Evolutionary conservation across 108 stramenopile species (phyloP).

Genomic region (Pseudonitzschia multistriata): DNA sequence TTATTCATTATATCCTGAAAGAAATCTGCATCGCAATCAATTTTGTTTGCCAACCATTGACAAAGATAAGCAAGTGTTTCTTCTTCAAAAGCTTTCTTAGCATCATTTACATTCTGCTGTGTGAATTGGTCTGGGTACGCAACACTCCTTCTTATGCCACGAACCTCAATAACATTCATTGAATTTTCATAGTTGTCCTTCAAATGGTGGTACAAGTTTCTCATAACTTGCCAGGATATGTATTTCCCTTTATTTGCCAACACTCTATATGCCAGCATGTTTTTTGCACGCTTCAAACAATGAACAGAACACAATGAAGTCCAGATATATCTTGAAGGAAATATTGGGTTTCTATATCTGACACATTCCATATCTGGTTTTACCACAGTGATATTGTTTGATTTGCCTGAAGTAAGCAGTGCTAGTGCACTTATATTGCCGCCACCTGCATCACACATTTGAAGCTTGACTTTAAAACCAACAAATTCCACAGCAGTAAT

Average conservation of each 20-base stretch:
- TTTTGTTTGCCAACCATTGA: background rate
- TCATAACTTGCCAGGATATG: background rate
- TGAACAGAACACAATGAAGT: background rate
- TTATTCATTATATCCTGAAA: background rate
- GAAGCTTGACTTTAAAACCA: background rate
- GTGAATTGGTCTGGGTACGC: background rate
- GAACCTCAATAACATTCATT: background rate
- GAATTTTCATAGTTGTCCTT: background rate
- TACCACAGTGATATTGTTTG: background rate
- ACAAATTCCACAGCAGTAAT: background rate
- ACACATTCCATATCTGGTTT: background rate
- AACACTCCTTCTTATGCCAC: background rate
- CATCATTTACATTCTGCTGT: slow-evolving; percentile 5
- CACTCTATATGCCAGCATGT: background rate
- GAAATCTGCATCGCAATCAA: background rate
- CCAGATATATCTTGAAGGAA: background rate
- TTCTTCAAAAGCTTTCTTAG: background rate
- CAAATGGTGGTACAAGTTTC: background rate
- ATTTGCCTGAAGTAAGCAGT: background rate
- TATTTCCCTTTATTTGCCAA: background rate
- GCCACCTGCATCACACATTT: slow-evolving; percentile 5
- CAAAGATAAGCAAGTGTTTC: background rate
- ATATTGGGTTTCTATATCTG: background rate
- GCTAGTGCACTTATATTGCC: background rate
- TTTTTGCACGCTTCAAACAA: background rate